Evolutionary conservation across 306 rosid species (phyloP).

Genomic region (Vigna trinervia): DNA sequence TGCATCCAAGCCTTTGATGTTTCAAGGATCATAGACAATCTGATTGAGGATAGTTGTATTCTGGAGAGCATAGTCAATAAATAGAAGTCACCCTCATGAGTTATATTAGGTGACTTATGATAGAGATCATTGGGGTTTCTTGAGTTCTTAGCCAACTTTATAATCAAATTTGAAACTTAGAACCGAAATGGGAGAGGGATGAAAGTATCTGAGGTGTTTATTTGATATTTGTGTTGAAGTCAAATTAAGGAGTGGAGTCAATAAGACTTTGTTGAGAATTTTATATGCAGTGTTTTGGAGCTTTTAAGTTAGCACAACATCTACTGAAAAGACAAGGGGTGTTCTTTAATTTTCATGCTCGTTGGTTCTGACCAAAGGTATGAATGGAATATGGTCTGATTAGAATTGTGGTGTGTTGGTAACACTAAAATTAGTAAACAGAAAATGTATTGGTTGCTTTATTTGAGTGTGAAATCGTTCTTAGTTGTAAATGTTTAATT

Average conservation of each 20-base stretch:
- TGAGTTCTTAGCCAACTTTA: background rate
- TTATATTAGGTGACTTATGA: too few species aligned
- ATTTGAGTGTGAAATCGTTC: too few species aligned
- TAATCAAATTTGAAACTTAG: conserved; percentile 8
- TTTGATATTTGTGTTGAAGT: conserved; percentile 2
- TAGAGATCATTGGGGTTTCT: background rate
- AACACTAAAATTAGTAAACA: too few species aligned
- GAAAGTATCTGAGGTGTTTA: conserved; percentile 2
- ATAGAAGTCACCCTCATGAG: background rate
- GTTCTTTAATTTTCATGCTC: conserved; percentile 26
- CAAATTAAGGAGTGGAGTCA: conserved; percentile 38
- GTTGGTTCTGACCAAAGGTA: background rate
- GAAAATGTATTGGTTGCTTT: too few species aligned
- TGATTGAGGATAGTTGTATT: background rate
- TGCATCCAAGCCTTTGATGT: background rate
- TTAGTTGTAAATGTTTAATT: too few species aligned
- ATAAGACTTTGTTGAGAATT: conserved; percentile 32
- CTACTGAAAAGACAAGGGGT: conserved; percentile 9
- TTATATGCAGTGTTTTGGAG: conserved; percentile 17
- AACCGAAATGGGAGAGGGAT: background rate
- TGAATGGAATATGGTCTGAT: too few species aligned
- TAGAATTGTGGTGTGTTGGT: too few species aligned
- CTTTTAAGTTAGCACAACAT: conserved; percentile 38
- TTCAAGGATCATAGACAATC: background rate
- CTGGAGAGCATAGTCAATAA: background rate